These are phyloP conservation scores for Alternaria solani DNA, from an alignment of 2,329 filamentous ascomycete species.

Conservation along the genomic window DNA sequence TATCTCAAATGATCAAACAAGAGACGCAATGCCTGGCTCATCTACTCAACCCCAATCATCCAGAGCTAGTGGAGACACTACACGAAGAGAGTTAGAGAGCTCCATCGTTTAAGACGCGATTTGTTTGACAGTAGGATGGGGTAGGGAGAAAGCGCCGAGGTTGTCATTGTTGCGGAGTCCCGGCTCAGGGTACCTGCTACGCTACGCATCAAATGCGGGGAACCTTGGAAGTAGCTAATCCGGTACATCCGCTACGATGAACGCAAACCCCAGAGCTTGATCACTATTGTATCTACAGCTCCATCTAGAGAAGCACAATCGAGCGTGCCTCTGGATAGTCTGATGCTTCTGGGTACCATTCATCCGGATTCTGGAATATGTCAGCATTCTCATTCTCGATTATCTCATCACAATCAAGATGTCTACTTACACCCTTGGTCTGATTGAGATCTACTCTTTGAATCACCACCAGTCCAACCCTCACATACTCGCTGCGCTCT, in stretches of 20 bases:
- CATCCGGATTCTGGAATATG: neutral
- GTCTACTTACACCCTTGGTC: neutral
- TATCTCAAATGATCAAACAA: neutral
- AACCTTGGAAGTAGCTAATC: neutral
- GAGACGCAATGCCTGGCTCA: neutral
- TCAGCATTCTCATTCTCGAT: neutral
- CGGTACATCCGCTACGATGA: neutral
- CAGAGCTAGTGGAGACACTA: neutral
- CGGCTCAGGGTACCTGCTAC: neutral
- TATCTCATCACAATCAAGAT: neutral
- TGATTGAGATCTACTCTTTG: neutral
- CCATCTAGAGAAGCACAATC: neutral
- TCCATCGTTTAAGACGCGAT: neutral
- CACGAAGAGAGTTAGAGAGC: neutral
- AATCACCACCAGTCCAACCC: slow-evolving; percentile 16
- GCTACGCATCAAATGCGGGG: neutral
- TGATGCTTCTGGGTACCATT: neutral
- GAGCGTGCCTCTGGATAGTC: neutral
- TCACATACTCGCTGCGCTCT: slow-evolving; percentile 12
- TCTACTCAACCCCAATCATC: neutral
- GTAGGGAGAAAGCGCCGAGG: slow-evolving; percentile 1
- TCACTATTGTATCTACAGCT: neutral
- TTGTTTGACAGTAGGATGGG: neutral
- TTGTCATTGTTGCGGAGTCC: neutral
- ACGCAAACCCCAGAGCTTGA: neutral